Conservation (phyloP, 176 grass and related monocot genomes). For the Raddia distichophylla region DNA sequence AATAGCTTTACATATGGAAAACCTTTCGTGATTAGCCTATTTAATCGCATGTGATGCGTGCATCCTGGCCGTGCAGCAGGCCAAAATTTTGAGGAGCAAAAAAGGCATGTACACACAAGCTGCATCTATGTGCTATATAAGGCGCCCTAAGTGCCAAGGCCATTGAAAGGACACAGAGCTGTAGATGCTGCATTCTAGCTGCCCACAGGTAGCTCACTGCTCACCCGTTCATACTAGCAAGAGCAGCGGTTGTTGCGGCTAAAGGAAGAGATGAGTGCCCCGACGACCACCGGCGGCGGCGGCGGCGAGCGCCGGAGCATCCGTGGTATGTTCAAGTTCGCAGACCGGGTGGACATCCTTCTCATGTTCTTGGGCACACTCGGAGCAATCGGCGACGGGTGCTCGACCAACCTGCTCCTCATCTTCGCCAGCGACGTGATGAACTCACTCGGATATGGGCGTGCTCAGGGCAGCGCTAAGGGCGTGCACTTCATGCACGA, state of each 20-base stretch:
- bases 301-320: conserved; percentile 43
- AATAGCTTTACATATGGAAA: conserved; percentile 18
- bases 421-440: conserved; percentile 95
- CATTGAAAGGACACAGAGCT: conserved; percentile 23
- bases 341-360: conserved; percentile 67
- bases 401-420: conserved; percentile 88
- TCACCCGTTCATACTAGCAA: neutral
- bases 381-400: conserved; percentile 84
- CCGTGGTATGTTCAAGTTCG: conserved; percentile 80
- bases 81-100: neutral
- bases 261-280: conserved; percentile 24
- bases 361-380: conserved; percentile 82
- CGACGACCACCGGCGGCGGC: conserved; percentile 14
- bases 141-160: conserved; percentile 7
- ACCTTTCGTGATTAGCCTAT: conserved; percentile 38
- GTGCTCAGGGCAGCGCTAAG: conserved; percentile 20
- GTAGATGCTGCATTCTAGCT: neutral
- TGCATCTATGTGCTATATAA: conserved; percentile 42
- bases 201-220: neutral
- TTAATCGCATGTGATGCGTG: conserved; percentile 30
- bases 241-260: too few species aligned
- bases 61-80: conserved; percentile 23
- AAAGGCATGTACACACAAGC: neutral
- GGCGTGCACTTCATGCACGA: conserved; percentile 74
- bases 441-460: conserved; percentile 77